Conservation (phyloP, 768 basidiomycete genomes). For the Boletus subparvulus region DNA sequence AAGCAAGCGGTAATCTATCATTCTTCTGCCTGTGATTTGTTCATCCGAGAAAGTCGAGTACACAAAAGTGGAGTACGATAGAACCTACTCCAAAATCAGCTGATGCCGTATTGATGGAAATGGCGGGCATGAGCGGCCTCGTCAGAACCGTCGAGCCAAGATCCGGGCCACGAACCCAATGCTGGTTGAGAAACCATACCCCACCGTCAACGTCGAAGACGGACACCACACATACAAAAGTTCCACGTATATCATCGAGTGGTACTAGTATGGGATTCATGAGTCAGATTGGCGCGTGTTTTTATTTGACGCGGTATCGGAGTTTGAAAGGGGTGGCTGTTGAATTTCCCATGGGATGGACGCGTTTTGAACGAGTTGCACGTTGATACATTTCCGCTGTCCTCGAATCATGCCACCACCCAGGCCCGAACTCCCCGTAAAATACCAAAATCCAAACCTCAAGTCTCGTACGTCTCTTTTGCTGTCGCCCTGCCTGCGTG, state of each 20-base stretch:
- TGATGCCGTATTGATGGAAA: no score
- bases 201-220: no score
- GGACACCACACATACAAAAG: no score
- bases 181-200: no score
- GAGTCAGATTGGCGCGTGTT: no score
- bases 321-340: conserved; percentile 32
- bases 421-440: conserved; percentile 53
- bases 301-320: conserved; percentile 26
- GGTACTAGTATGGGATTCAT: no score
- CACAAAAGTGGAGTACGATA: conserved; percentile 95
- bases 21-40: neutral
- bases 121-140: no score
- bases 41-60: conserved; percentile 96
- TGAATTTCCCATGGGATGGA: conserved; percentile 30
- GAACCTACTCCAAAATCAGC: conserved; percentile 85
- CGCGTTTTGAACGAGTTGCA: conserved; percentile 35
- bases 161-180: no score
- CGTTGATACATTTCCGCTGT: conserved; percentile 13
- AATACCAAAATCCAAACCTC: conserved; percentile 51
- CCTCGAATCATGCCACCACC: conserved; percentile 31
- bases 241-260: no score
- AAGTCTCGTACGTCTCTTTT: conserved; percentile 38
- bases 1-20: no score
- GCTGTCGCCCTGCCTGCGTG: accelerated
- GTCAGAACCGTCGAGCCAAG: no score